Evolutionary conservation across 78 protist species (phyloP).

Genomic region (Dictyostelium purpureum): DNA sequence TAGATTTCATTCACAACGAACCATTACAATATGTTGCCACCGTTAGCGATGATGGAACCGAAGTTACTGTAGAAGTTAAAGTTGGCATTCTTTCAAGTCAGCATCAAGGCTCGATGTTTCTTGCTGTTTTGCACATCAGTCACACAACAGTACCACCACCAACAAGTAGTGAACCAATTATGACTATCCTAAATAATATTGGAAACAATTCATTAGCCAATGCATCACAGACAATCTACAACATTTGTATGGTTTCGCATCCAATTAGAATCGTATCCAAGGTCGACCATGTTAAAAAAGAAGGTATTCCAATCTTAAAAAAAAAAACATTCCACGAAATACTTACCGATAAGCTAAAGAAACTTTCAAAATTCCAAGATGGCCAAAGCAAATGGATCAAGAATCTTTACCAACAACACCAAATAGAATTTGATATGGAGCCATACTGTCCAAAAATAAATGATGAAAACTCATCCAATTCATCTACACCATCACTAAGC

Average conservation of each 20-base stretch:
- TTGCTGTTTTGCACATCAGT: conserved; percentile 33
- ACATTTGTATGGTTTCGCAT: conserved; percentile 35
- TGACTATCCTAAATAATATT: conserved; percentile 1
- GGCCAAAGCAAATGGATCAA: conserved; percentile 63
- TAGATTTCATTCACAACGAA: conserved; percentile 65
- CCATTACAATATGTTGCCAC: conserved; percentile 72
- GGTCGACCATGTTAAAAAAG: conserved; percentile 73
- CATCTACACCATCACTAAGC: conserved; percentile 3
- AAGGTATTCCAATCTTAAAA: conserved; percentile 58
- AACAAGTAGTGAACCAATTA: conserved; percentile 35
- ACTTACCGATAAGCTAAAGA: conserved; percentile 49
- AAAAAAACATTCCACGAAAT: conserved; percentile 69
- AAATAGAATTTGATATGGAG: conserved; percentile 25
- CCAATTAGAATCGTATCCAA: conserved; percentile 71
- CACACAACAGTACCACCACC: conserved; percentile 36
- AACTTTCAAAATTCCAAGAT: conserved; percentile 39
- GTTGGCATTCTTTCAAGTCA: conserved; percentile 49
- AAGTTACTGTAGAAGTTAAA: conserved; percentile 42
- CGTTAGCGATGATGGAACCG: conserved; percentile 51
- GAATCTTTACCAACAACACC: conserved; percentile 47
- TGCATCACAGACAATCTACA: neutral
- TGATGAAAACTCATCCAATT: neutral
- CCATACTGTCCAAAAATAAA: neutral
- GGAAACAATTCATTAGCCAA: neutral
- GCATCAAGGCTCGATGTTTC: conserved; percentile 66